Evolutionary conservation across 2,329 filamentous ascomycete genomes (phyloP).

Genomic region (Fusarium pilosicola): DNA sequence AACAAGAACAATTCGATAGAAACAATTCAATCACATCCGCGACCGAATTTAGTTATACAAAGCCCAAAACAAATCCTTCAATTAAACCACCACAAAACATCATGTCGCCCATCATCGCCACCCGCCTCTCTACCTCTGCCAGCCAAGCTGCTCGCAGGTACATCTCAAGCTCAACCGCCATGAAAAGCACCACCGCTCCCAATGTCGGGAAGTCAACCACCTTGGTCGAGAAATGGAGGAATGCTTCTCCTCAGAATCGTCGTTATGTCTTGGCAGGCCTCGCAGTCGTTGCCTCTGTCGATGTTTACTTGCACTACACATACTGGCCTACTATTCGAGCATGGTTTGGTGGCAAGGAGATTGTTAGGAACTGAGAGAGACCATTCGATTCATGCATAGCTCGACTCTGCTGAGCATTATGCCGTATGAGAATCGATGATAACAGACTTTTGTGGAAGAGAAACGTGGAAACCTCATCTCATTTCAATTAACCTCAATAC

Average conservation of each 20-base stretch:
- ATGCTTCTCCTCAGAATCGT: constrained; percentile 42
- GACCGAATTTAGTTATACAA: background rate
- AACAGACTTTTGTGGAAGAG: background rate
- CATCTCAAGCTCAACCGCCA: constrained; percentile 38
- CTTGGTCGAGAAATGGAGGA: constrained; percentile 42
- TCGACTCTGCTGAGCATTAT: background rate
- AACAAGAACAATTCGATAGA: background rate
- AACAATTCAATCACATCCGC: background rate
- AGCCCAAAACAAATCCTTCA: background rate
- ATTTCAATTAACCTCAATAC: background rate
- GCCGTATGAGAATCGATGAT: background rate
- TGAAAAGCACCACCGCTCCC: constrained; percentile 14
- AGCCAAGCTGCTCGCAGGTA: constrained; percentile 20
- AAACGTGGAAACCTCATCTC: background rate
- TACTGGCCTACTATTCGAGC: constrained; percentile 39
- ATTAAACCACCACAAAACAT: background rate
- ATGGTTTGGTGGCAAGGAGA: constrained; percentile 15
- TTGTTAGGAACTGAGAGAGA: background rate
- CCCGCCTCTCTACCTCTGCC: constrained; percentile 29
- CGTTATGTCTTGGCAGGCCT: constrained; percentile 40
- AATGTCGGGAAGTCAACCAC: background rate
- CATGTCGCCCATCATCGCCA: constrained; percentile 36
- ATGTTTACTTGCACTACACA: constrained; percentile 43
- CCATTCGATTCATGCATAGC: too few species aligned
- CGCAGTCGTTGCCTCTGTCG: constrained; percentile 29